Percentiles rank a stretch among this genome's conserved stretches.
Conservation (phyloP, 116 monocot genomes). For the Iris pallida region DNA sequence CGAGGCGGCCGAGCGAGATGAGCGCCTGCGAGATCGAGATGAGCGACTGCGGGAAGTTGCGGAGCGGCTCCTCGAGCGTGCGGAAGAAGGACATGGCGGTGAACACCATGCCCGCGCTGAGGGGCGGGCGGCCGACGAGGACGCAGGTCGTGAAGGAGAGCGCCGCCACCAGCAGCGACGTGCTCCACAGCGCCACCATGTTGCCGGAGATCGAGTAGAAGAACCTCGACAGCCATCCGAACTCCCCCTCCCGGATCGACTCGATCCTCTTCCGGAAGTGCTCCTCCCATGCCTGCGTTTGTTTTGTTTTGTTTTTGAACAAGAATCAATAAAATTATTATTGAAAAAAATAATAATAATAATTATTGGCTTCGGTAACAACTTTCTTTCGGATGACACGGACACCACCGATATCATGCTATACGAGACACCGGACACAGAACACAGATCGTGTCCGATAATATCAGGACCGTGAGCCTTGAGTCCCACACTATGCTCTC, state of each 20-base stretch:
- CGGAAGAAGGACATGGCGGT: slow-evolving; percentile 57
- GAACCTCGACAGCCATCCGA: slow-evolving; percentile 41
- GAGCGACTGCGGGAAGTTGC: slow-evolving; percentile 59
- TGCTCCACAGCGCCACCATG: slow-evolving; percentile 38
- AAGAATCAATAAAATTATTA: no score
- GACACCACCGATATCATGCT: no score
- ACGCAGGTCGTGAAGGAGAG: slow-evolving; percentile 35
- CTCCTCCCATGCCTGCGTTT: slow-evolving; percentile 45
- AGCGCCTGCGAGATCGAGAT: slow-evolving; percentile 41
- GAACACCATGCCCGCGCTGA: slow-evolving; percentile 43
- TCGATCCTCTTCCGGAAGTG: slow-evolving; percentile 36
- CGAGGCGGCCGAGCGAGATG: slow-evolving; percentile 42
- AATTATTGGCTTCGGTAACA: no score
- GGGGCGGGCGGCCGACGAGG: slow-evolving; percentile 14
- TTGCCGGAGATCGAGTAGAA: slow-evolving; percentile 48
- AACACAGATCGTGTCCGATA: no score
- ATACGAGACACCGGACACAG: no score
- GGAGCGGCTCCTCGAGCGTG: slow-evolving; percentile 48
- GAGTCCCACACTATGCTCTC: no score
- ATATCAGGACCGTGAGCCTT: no score
- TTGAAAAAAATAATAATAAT: no score
- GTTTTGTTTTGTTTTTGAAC: neutral
- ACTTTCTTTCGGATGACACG: no score
- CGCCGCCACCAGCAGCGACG: slow-evolving; percentile 26
- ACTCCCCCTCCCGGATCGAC: slow-evolving; percentile 31